A percentile compares a stretch with the other conserved stretches of the same genome.
Evolutionary conservation across 2,329 filamentous ascomycete genomes (phyloP).

Genomic region (Arthrocladium fulminans): DNA sequence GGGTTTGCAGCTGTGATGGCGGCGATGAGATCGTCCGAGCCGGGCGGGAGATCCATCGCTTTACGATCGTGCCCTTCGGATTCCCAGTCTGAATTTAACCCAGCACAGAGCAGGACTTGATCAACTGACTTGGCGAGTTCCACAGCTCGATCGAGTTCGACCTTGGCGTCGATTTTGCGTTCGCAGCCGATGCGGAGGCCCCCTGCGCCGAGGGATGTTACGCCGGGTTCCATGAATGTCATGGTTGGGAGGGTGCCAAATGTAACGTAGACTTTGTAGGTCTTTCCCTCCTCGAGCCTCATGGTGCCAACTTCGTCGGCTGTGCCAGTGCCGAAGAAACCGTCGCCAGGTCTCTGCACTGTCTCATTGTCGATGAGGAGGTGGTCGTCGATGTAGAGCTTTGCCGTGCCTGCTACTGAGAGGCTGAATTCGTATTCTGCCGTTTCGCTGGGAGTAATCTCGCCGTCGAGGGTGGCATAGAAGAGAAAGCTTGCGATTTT

Average conservation of each 20-base stretch:
- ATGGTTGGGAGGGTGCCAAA: conserved; percentile 53
- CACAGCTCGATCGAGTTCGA: conserved; percentile 58
- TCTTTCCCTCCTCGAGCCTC: conserved; percentile 49
- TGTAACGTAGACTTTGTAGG: conserved; percentile 51
- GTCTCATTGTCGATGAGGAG: conserved; percentile 58
- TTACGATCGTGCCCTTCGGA: conserved; percentile 59
- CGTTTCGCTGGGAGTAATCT: conserved; percentile 51
- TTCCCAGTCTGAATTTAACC: conserved; percentile 74
- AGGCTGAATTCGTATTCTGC: conserved; percentile 57
- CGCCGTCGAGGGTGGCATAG: conserved; percentile 55
- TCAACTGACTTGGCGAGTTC: conserved; percentile 60
- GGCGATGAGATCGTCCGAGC: conserved; percentile 48
- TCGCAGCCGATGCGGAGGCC: conserved; percentile 55
- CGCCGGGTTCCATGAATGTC: conserved; percentile 42
- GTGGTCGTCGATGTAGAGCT: conserved; percentile 53
- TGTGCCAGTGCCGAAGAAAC: conserved; percentile 58
- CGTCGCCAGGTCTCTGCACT: conserved; percentile 53
- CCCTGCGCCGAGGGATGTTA: conserved; percentile 46
- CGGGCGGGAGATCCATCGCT: conserved; percentile 48
- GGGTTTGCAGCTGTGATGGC: conserved; percentile 59
- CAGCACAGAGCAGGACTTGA: conserved; percentile 68
- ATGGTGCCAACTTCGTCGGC: conserved; percentile 54
- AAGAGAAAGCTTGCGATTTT: conserved; percentile 42
- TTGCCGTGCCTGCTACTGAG: conserved; percentile 57
- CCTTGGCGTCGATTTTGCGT: conserved; percentile 48